Base-by-base conservation (phyloP, 2,329 filamentous ascomycete genomes). In the Colletotrichum godetiae region DNA sequence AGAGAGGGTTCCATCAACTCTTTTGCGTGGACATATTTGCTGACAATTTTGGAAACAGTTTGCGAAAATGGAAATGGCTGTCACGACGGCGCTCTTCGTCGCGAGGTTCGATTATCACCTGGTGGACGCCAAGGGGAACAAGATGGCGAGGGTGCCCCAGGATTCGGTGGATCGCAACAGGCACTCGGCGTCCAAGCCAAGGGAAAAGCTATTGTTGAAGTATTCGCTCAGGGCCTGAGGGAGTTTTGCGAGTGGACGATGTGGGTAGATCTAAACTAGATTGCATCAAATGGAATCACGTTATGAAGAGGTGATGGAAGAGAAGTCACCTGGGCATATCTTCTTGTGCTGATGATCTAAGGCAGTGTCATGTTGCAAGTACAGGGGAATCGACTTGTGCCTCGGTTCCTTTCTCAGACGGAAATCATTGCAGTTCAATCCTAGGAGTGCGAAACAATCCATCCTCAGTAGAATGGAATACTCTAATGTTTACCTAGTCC, bases 61-160 rank as follows among this genome's bases (percentile, higher is more conserved):
- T 77, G 88, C 88, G 1, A 89, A 89, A 75, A 79, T 90, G 1
- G 87, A 90, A 77, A 84, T 86, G 68, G 85, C 83, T 63, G 78
- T 89, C 72, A 86, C 88, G 35, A 84, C 82, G 0, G 86, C 86
- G 1, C 84, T 86, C 59, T 88, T 89, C 68, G 67, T 88, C 19
- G 84, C 87, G 3, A 82, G 82, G 55, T 89, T 89, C 67, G 84
- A 88, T 68, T 86, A 85, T 68, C 76, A 81, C 11, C 79, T 88
- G 3, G 76, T 78, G n/a, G 83, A 89, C 55, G 78, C 78, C 56
- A 67, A 80, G 3, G 87, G 86, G 0, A 80, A 80, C 19, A 67
- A 27, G 33, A 57, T 2, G 65, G 52, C 0, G 52, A 75, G 4
- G 65, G 81, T 75, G n/a, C 84, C 85, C 24, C 58, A 61, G 37